Conservation (phyloP, 805 yeast genomes). For the Candida arabinofermentans region DNA sequence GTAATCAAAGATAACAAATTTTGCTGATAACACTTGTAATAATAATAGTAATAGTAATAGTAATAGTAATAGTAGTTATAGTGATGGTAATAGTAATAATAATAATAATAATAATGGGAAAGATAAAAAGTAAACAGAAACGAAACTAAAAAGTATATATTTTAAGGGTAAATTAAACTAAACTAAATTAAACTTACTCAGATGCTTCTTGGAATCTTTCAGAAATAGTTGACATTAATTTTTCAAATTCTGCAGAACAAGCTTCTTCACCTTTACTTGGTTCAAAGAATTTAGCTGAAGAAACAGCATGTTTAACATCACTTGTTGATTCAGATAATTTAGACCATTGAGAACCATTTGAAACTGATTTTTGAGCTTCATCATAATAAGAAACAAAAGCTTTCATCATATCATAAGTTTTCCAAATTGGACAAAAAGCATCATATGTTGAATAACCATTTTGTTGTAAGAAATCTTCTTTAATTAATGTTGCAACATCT, state of each 20-base stretch:
- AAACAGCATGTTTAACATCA: conserved; percentile 89
- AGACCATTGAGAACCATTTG: conserved; percentile 92
- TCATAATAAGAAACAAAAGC: conserved; percentile 87
- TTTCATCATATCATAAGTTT: conserved; percentile 97
- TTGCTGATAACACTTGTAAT: not conserved
- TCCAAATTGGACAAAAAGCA: conserved; percentile 99
- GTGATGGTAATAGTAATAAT: conserved; percentile 1
- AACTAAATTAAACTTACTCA: conserved; percentile 45
- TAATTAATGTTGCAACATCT: conserved; percentile 86
- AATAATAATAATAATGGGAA: not conserved
- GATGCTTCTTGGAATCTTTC: conserved; percentile 95
- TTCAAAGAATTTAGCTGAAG: conserved; percentile 93
- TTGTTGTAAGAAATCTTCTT: conserved; percentile 98
- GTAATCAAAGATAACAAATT: not conserved
- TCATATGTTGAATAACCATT: conserved; percentile 98
- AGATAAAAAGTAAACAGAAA: not conserved
- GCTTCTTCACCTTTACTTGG: conserved; percentile 88
- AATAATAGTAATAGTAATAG: too few relatives aligned
- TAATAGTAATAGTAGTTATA: too few relatives aligned
- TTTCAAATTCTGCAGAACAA: conserved; percentile 71
- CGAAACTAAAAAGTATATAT: not conserved
- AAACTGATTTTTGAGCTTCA: conserved; percentile 95
- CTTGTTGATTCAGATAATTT: conserved; percentile 84
- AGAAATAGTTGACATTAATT: conserved; percentile 66
- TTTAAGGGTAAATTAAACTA: not conserved